Evolutionary conservation across 805 yeast species (phyloP).

Genomic region (Ogataea thermomethanolica): DNA sequence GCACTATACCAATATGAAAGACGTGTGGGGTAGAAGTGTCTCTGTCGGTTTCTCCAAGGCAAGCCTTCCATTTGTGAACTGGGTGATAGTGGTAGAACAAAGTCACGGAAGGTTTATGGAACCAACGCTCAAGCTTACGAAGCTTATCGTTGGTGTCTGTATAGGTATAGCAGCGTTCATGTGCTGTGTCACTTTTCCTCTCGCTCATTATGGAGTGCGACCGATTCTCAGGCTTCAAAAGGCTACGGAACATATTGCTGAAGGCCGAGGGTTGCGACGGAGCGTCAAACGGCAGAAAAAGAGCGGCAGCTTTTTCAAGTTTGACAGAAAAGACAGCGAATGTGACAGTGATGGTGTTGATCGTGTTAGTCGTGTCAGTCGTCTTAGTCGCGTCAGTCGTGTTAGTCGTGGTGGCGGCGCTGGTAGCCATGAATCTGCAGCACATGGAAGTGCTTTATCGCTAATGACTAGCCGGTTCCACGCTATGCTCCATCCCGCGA

Average conservation of each 20-base stretch:
- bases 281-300: conserved; percentile 13
- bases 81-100: conserved; percentile 80
- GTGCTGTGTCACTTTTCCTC: conserved; percentile 72
- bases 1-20: conserved; percentile 35
- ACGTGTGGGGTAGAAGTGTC: conserved; percentile 37
- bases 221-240: conserved; percentile 77
- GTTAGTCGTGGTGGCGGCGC: too few relatives aligned
- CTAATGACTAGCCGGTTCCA: too few relatives aligned
- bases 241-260: conserved; percentile 73
- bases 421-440: background rate
- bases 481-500: too few relatives aligned
- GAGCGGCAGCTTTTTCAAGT: conserved; percentile 20
- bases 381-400: too few relatives aligned
- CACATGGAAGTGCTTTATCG: too few relatives aligned
- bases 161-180: conserved; percentile 74
- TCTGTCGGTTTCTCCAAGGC: conserved; percentile 57
- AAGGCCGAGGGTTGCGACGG: conserved; percentile 33
- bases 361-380: too few relatives aligned
- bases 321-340: conserved; percentile 6
- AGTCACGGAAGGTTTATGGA: conserved; percentile 51
- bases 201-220: conserved; percentile 79
- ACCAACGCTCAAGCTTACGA: conserved; percentile 58
- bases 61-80: conserved; percentile 41
- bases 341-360: background rate
- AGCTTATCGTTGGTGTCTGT: conserved; percentile 73